Evolutionary conservation across 768 basidiomycete genomes (phyloP), one percentile per base, ranked within the genome.

Genomic region (Pisolithus marmoratus): DNA sequence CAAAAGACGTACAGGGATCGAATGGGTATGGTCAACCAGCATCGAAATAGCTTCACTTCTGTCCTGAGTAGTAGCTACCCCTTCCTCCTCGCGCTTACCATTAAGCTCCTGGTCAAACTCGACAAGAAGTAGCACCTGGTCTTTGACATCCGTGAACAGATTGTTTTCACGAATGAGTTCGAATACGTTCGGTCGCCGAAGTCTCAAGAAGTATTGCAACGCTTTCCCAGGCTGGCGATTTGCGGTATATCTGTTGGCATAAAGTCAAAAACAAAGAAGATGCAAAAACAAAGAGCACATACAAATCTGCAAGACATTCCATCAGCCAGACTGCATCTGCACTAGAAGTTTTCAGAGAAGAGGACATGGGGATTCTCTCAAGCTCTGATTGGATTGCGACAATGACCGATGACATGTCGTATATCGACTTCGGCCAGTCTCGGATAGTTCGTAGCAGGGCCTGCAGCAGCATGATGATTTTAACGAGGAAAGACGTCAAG

Each of bases 151-250:
- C 22, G 94, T 90, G 68, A 96, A 99, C 6, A 99, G 73, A 61
- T 95, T 95, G 63, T 96, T 76, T 49, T 96, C 92, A 34, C 87
- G 78, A 59, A 99, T 96, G 51, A 99, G 84, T 54, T 94, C 87
- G 66, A 99, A 95, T 12, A 97, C 95, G 59, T 93, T 86, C 7
- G 92, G 83, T 46, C 85, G 77, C 44, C 94, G 83, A 15, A 98
- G 75, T 8, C 90, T 81, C 15, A 99, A 77, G 72, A 87, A 91
- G 71, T 82, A 98, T 0, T 90, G 90, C 0, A 99, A 73, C 0
- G 96, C 96, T 70, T 95, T 94, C 20, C 90, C 94, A 2, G 90
- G 91, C 71, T 98, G 96, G 2, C 90, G 84, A 58, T 94, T 94
- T 19, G 82, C 75, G 34, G 83, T 83, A 66, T 91, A 93, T 46